Percentiles rank a stretch among this genome's conserved stretches.
phyloP scores from a whole-genome alignment of 106 monocot genomes.

The Triglochin maritima region DNA sequence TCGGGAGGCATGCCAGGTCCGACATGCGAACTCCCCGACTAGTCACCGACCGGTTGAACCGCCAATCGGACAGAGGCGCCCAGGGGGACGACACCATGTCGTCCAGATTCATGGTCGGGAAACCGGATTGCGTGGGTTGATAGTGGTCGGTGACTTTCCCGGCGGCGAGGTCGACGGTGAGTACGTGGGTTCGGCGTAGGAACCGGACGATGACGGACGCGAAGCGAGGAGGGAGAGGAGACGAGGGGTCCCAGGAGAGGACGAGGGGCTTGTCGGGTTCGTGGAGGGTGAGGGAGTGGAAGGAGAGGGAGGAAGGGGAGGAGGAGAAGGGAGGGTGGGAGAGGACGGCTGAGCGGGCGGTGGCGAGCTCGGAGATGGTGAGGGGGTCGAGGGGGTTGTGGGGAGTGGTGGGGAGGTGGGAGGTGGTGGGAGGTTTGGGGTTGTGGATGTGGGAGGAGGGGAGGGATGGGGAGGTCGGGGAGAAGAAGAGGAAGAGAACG shows the following conservation, averaged over 20 bases:
- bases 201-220: constrained; percentile 45
- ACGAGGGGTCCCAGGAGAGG: constrained; percentile 22
- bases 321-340: constrained; percentile 52
- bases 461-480: constrained; percentile 3
- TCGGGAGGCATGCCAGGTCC: constrained; percentile 79
- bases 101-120: constrained; percentile 70
- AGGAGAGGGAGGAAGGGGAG: constrained; percentile 45
- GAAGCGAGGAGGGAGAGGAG: constrained; percentile 34
- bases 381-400: constrained; percentile 75
- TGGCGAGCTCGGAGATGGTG: constrained; percentile 46
- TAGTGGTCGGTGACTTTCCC: constrained; percentile 13
- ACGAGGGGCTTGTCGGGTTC: constrained; percentile 53
- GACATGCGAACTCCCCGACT: constrained; percentile 54
- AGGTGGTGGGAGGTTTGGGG: constrained; percentile 5
- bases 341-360: constrained; percentile 36
- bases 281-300: constrained; percentile 72
- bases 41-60: constrained; percentile 46
- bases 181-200: constrained; percentile 13
- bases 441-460: constrained; percentile 14
- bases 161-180: constrained; percentile 35
- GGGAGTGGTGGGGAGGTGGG: constrained; percentile 28
- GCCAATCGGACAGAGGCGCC: constrained; percentile 44
- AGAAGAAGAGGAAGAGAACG: constrained; percentile 26
- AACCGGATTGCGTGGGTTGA: constrained; percentile 26
- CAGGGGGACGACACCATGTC: constrained; percentile 42